A percentile compares a stretch with the other conserved stretches of the same genome.
Evolutionary conservation across 176 grass and related monocot genomes (phyloP).

Genomic region (Hsuehochloa calcarea): DNA sequence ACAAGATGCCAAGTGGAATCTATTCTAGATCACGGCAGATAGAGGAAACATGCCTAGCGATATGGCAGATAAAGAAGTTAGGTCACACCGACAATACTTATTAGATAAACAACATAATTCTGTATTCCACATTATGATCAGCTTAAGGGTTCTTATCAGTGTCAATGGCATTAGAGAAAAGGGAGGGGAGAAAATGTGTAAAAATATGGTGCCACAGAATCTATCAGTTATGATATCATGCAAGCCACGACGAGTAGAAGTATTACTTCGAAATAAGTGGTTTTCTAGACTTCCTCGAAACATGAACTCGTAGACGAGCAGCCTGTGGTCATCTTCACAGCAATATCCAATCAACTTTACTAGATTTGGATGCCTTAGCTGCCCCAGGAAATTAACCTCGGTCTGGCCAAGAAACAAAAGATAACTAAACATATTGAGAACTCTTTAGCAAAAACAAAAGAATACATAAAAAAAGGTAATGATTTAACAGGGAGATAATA

Average conservation of each 20-base stretch:
- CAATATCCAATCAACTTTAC: constrained; percentile 99
- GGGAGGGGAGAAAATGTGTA: neutral
- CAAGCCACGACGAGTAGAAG: constrained; percentile 11
- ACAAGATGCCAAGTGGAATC: neutral
- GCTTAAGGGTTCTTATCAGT: neutral
- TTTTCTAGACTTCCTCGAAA: constrained; percentile 99
- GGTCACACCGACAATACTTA: neutral
- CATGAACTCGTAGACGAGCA: constrained; percentile 99
- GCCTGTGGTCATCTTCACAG: constrained; percentile 93
- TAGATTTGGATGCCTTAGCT: constrained; percentile 96
- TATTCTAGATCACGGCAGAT: neutral
- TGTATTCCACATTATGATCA: neutral
- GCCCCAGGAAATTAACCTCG: constrained; percentile 93
- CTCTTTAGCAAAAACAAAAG: neutral
- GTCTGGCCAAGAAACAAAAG: constrained; percentile 58
- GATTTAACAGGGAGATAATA: neutral
- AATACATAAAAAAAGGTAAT: neutral
- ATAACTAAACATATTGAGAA: neutral
- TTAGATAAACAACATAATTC: neutral
- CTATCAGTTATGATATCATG: constrained; percentile 3
- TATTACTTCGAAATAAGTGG: constrained; percentile 97
- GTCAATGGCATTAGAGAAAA: constrained; percentile 1
- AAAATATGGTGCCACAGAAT: neutral
- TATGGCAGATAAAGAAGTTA: neutral
- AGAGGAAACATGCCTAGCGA: constrained; percentile 18